These are phyloP conservation scores for Nakaseomyces uthaithaninus DNA, from an alignment of 1,139 yeast species.

Conservation along the genomic window DNA sequence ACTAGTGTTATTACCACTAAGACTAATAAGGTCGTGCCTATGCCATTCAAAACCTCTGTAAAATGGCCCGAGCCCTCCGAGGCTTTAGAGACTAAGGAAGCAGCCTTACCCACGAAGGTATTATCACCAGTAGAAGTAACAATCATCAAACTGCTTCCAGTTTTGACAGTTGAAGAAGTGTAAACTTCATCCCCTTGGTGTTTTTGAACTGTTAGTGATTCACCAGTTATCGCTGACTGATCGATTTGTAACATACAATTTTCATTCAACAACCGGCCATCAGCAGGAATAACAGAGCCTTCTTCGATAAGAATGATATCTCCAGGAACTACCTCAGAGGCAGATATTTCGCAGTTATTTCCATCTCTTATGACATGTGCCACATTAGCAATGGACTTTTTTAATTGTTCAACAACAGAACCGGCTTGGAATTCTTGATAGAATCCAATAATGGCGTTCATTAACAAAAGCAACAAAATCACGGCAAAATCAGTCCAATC, in stretches of 20 bases:
- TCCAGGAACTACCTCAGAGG: constrained; percentile 85
- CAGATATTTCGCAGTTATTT: constrained; percentile 56
- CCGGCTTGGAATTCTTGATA: constrained; percentile 95
- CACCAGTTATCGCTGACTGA: constrained; percentile 97
- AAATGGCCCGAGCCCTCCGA: constrained; percentile 89
- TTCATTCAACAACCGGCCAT: constrained; percentile 84
- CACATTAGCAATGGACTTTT: constrained; percentile 83
- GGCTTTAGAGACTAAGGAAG: constrained; percentile 92
- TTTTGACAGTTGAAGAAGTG: constrained; percentile 91
- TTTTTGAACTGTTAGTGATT: constrained; percentile 91
- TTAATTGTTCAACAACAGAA: constrained; percentile 86
- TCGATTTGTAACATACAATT: constrained; percentile 85
- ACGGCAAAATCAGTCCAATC: constrained; percentile 99
- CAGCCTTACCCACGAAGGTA: constrained; percentile 91
- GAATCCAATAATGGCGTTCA: constrained; percentile 92
- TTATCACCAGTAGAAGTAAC: constrained; percentile 91
- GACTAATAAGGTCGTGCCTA: constrained; percentile 85
- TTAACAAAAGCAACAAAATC: constrained; percentile 73
- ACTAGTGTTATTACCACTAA: constrained; percentile 79
- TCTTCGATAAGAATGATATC: constrained; percentile 85
- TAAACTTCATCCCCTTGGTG: constrained; percentile 75
- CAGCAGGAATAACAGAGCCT: constrained; percentile 90
- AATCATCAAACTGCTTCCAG: constrained; percentile 92
- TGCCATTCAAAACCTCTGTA: constrained; percentile 94
- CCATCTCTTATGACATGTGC: constrained; percentile 84